Conservation (phyloP, 2,329 filamentous ascomycete species). For the Colletotrichum sp. region DNA sequence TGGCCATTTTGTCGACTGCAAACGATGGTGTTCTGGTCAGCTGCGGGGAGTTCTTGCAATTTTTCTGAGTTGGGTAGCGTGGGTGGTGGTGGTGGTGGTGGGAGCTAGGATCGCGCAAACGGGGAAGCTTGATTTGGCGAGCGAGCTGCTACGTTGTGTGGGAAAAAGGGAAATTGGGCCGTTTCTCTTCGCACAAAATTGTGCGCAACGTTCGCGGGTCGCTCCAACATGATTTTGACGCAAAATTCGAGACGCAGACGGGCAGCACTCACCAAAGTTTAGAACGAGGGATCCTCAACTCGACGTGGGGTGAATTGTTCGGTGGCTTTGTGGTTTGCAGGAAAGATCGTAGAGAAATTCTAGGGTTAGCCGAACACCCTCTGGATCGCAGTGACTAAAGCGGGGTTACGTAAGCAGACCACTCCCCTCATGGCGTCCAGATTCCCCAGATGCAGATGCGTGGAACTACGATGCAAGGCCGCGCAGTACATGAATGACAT, state of each 20-base stretch:
- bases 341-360: conserved; percentile 45
- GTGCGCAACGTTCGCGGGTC: not conserved
- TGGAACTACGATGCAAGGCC: not conserved
- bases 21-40: not conserved
- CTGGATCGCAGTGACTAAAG: conserved; percentile 36
- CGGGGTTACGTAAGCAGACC: conserved; percentile 43
- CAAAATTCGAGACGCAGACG: conserved; percentile 2
- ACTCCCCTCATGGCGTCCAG: not conserved
- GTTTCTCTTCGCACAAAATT: conserved; percentile 14
- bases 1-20: conserved; percentile 75
- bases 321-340: conserved; percentile 21
- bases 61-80: not conserved
- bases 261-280: conserved; percentile 38
- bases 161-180: conserved; percentile 7
- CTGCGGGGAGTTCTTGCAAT: not conserved
- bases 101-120: conserved; percentile 21
- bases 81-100: conserved; percentile 10
- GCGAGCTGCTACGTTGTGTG: not conserved
- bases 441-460: conserved; percentile 1
- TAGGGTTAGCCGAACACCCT: conserved; percentile 47
- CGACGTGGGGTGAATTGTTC: conserved; percentile 7
- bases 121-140: conserved; percentile 17
- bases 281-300: conserved; percentile 31
- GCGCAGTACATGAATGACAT: not conserved
- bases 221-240: not conserved